Base-by-base conservation (phyloP, 371 early-diverging fungal genomes). In the Blakeslea trispora region DNA sequence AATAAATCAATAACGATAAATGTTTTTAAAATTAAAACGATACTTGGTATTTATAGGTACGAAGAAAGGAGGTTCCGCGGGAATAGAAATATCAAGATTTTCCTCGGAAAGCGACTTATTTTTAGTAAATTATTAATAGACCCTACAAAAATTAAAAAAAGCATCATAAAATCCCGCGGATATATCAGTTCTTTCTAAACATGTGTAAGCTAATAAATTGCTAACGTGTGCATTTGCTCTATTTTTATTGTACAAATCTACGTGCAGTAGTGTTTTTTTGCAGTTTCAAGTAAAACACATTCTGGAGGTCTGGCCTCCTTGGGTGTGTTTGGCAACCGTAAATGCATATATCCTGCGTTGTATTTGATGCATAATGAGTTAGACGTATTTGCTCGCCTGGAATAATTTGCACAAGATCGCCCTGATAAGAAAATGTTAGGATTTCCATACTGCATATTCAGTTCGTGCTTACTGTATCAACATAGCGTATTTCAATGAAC, bases 401-500 rank as follows among this genome's bases (percentile, higher is more conserved):
- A 41, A 79, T 69, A 39, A 79, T 66, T 63, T 79, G 79, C n/a
- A 75, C 72, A 19, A 75, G 60, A 34, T 66, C 56, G 3, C 79
- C 79, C 70, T 77, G 82, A 47, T 81, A 85, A 15, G 87, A 82
- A 55, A 7, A 13, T 19, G 9, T 14, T 14, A 40, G 15, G 9
- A 49, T 31, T 15, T 18, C 21, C 11, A 14, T 37, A 3, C 2
- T 13, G 9, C 37, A 46, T 18, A 17, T 7, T 39, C 3, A n/a
- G 7, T 23, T 22, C 15, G 22, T 23, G 56, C 75, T 64, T 78
- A 82, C 91, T 7, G 91, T 88, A 52, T 91, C 91, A 7, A 93
- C 87, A 63, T 94, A 81, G 21, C 94, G 88, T 34, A 97, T 79
- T 72, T 95, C 96, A 57, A 95, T 88, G 64, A 97, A 96, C 34